Base-by-base conservation (phyloP, 345 rosid genomes). In the Cardiospermum halicacabum region DNA sequence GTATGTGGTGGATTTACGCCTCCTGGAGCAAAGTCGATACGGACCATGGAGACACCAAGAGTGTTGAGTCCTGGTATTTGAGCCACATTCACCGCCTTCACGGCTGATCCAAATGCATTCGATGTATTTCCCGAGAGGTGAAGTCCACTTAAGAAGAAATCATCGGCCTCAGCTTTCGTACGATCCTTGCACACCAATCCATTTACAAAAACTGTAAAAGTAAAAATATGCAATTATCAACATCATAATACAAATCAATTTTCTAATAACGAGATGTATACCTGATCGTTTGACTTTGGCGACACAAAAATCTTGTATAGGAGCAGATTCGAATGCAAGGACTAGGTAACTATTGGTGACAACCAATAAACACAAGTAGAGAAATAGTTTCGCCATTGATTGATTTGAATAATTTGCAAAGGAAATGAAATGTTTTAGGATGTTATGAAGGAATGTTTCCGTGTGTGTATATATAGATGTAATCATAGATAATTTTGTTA, bases 1-100 rank as follows among this genome's bases (percentile, higher is more conserved):
- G 64, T 60, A 53, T 60, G 64, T 2, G 64, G 64, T 22, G 64
- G 64, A 13, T 60, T 60, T 50, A 60, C 42, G 34, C 64, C 64
- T 34, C 64, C 22, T 11, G 64, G 64, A 5, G 49, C 22, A 15
- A 11, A 60, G 64, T 60, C 64, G 15, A 60, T 6, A 21, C 64
- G 64, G 2, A 26, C 64, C 64, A 60, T 42, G 13, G 64, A 60
- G 19, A 60, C n/a, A 7, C 64, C 64, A 27, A 60, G 64, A 24
- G 64, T 60, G 53, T 60, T 60, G 51, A 60, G 64, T 19, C 64
- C 64, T 9, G 64, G 53, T 24, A 60, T 11, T 24, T 60, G 64
- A 39, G 24, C 53, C 34, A 60, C 64, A 60, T 4, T 60, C 40
- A 45, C 64, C 4, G 51, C 19, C 4, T 47, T 60, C 12, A 42